These are phyloP conservation scores for Zasmidium cellare DNA, from an alignment of 2,329 filamentous ascomycete genomes.

Conservation along the genomic window DNA sequence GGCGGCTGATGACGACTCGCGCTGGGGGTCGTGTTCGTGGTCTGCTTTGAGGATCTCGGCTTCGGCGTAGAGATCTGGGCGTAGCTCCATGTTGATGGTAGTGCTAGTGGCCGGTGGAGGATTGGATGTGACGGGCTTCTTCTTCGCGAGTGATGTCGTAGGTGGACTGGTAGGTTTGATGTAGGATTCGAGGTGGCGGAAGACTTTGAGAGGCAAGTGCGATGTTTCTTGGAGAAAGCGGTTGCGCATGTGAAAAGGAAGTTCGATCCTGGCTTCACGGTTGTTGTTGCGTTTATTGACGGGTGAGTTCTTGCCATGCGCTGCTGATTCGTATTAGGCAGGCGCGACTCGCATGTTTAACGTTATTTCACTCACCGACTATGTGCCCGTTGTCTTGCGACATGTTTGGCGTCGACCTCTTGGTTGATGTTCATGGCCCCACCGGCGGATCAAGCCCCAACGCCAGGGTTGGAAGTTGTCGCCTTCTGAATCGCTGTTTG, in stretches of 20 bases:
- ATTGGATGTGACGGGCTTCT: not conserved
- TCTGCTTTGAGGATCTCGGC: not conserved
- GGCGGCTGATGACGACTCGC: constrained; percentile 7
- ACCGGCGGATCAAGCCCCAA: not conserved
- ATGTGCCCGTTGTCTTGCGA: not conserved
- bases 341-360: not conserved
- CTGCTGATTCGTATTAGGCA: not conserved
- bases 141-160: not conserved
- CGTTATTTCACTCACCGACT: not conserved
- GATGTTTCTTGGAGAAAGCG: not conserved
- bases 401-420: not conserved
- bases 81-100: constrained; percentile 4
- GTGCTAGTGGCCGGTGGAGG: not conserved
- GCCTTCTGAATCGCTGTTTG: not conserved
- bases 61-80: not conserved
- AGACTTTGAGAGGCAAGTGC: constrained; percentile 1
- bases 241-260: constrained; percentile 1
- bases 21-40: not conserved
- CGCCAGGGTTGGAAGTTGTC: not conserved
- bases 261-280: not conserved
- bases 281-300: not conserved
- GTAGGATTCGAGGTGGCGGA: constrained; percentile 1
- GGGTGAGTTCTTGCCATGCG: not conserved
- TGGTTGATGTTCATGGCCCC: not conserved
- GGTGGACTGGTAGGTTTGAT: not conserved